Evolutionary conservation across 139 green algal species (phyloP).

Genomic region (Haematococcus lacustris): DNA sequence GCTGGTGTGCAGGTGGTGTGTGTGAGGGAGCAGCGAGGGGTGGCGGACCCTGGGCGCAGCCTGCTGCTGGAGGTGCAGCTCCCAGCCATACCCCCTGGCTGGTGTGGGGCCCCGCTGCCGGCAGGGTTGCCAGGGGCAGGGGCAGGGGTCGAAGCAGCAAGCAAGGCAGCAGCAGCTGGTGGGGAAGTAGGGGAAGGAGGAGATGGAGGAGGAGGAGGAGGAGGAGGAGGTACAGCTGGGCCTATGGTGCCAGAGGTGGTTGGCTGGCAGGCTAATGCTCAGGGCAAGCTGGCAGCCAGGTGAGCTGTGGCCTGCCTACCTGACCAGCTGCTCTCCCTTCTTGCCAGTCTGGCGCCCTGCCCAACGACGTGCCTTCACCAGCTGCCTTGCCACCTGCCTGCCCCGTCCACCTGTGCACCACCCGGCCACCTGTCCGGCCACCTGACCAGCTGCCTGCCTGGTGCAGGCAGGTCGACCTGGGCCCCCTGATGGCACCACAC

Average conservation of each 20-base stretch:
- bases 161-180: too few species aligned
- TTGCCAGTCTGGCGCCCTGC: too few species aligned
- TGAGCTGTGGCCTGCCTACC: constrained; percentile 6
- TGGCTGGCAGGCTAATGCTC: constrained; percentile 72
- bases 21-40: constrained; percentile 41
- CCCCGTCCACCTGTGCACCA: too few species aligned
- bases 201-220: too few species aligned
- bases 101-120: too few species aligned
- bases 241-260: constrained; percentile 20
- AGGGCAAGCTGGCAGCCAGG: constrained; percentile 49
- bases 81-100: constrained; percentile 21
- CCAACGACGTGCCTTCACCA: too few species aligned
- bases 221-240: too few species aligned
- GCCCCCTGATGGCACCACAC: constrained; percentile 8
- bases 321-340: background rate
- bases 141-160: too few species aligned
- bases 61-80: constrained; percentile 45
- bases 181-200: too few species aligned
- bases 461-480: constrained; percentile 16
- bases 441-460: too few species aligned
- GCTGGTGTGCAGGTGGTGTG: constrained; percentile 73
- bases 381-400: background rate
- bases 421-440: too few species aligned
- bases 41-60: constrained; percentile 9
- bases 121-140: too few species aligned